Evolutionary conservation across 2,329 filamentous ascomycete genomes (phyloP).

Genomic region (Leptoxyphium fumago): DNA sequence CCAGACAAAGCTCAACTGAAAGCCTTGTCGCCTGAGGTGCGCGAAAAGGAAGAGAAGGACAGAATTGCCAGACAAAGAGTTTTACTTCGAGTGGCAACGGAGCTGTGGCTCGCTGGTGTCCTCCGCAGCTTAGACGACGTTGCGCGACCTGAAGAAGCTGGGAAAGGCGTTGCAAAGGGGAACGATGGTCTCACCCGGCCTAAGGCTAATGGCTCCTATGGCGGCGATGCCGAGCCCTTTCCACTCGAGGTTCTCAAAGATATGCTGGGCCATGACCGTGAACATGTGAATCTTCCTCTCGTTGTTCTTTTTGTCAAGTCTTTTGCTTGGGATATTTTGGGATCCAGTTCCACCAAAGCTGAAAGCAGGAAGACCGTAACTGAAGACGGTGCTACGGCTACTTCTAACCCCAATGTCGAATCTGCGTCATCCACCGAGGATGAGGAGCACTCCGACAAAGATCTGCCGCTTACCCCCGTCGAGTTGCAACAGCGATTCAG

Average conservation of each 20-base stretch:
- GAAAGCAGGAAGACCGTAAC: constrained; percentile 76
- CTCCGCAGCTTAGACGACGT: constrained; percentile 66
- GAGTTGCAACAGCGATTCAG: constrained; percentile 76
- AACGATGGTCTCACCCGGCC: constrained; percentile 46
- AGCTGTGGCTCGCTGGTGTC: constrained; percentile 87
- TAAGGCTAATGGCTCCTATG: constrained; percentile 43
- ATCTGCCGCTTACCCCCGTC: constrained; percentile 58
- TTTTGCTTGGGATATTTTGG: constrained; percentile 90
- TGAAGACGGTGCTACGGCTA: constrained; percentile 57
- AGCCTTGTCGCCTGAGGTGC: constrained; percentile 60
- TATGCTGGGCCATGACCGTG: constrained; percentile 79
- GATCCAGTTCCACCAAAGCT: constrained; percentile 53
- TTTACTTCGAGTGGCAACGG: constrained; percentile 78
- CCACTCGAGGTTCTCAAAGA: constrained; percentile 97
- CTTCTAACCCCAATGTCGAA: constrained; percentile 36
- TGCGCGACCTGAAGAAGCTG: constrained; percentile 47
- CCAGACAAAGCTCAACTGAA: constrained; percentile 79
- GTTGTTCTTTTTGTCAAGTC: constrained; percentile 92
- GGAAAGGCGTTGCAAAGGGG: constrained; percentile 41
- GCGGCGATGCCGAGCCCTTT: constrained; percentile 71
- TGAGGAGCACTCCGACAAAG: constrained; percentile 36
- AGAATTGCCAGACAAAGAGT: constrained; percentile 73
- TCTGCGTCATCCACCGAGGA: constrained; percentile 37
- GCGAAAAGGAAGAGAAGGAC: constrained; percentile 93
- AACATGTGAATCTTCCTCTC: constrained; percentile 79